Percentiles rank a stretch among this genome's conserved stretches.
Evolutionary conservation across 345 rosid genomes (phyloP).

Genomic region (Syzygium aromaticum): DNA sequence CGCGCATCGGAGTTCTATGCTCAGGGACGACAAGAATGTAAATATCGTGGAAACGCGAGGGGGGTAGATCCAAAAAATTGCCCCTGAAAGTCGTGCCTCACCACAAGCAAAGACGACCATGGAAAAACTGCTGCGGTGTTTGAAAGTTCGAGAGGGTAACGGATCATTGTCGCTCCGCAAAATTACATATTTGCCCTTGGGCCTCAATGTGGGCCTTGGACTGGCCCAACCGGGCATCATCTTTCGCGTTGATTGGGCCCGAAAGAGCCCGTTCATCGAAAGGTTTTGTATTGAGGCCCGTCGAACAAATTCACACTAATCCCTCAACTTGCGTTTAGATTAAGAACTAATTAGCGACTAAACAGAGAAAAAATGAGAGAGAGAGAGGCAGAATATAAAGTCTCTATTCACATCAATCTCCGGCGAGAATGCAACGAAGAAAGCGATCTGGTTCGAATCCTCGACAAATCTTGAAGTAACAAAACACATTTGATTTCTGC

Average conservation of each 20-base stretch:
- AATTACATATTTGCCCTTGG: not conserved
- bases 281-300: not conserved
- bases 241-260: not conserved
- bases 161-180: not conserved
- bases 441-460: too few species aligned
- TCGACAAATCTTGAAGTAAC: too few species aligned
- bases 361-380: too few species aligned
- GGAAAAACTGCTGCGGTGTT: not conserved
- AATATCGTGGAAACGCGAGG: not conserved
- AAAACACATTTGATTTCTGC: too few species aligned
- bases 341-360: not conserved
- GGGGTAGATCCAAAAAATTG: not conserved
- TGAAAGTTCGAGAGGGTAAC: not conserved
- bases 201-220: not conserved
- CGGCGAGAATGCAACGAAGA: too few species aligned
- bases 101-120: not conserved
- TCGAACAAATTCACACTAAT: too few species aligned
- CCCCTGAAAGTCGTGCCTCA: not conserved
- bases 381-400: too few species aligned
- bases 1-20: not conserved
- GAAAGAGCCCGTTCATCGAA: not conserved
- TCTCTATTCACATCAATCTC: too few species aligned
- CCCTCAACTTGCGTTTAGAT: too few species aligned
- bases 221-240: too few species aligned
- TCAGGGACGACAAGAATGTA: not conserved